Conservation (phyloP, 2,329 filamentous ascomycete species). For the Talaromyces verruculosus region DNA sequence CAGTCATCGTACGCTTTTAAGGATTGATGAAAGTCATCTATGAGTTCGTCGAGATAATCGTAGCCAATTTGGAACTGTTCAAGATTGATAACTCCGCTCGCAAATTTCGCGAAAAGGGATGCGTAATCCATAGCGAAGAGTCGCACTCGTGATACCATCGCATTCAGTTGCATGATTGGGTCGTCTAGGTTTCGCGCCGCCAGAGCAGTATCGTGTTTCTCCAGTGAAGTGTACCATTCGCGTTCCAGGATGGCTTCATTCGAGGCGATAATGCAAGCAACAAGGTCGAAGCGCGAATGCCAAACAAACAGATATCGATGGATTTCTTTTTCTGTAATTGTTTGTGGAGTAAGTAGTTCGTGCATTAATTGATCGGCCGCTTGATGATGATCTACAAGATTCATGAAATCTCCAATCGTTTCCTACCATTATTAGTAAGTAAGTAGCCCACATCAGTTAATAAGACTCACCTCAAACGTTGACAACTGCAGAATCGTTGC, state of each 20-base stretch:
- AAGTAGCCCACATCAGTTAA: conserved; percentile 13
- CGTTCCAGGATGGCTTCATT: conserved; percentile 70
- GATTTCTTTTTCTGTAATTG: conserved; percentile 67
- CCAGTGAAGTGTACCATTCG: conserved; percentile 72
- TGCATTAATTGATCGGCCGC: conserved; percentile 81
- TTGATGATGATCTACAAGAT: conserved; percentile 86
- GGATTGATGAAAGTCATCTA: conserved; percentile 45
- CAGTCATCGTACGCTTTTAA: conserved; percentile 66
- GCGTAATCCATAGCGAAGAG: conserved; percentile 79
- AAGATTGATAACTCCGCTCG: conserved; percentile 62
- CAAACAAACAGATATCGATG: conserved; percentile 76
- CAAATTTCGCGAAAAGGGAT: conserved; percentile 69
- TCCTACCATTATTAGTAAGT: conserved; percentile 58
- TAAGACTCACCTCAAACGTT: conserved; percentile 74
- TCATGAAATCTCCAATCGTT: conserved; percentile 93
- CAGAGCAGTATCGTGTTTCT: conserved; percentile 63
- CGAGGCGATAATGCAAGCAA: conserved; percentile 78
- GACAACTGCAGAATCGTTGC: conserved; percentile 88
- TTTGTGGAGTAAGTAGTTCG: conserved; percentile 73
- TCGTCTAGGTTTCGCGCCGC: conserved; percentile 61
- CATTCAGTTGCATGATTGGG: conserved; percentile 65
- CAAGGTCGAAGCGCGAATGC: conserved; percentile 87
- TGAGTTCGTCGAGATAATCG: conserved; percentile 49
- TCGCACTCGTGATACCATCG: conserved; percentile 64
- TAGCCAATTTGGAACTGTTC: conserved; percentile 67